phyloP scores from a whole-genome alignment of 768 basidiomycete species.

The Bullera alba region DNA sequence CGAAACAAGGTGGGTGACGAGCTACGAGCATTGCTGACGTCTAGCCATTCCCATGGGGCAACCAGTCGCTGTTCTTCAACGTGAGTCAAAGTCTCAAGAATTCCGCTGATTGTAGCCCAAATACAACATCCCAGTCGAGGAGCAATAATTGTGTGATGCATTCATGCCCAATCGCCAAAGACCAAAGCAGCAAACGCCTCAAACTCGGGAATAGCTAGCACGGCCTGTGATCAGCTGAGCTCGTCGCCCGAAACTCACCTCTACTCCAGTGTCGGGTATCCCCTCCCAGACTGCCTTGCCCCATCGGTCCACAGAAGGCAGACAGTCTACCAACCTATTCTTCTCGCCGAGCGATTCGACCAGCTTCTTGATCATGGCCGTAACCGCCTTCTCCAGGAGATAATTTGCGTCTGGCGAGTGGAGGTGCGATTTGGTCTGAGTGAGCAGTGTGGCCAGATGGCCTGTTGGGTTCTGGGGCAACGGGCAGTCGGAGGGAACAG shows the following conservation, averaged over 20 bases:
- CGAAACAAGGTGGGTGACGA: constrained; percentile 39
- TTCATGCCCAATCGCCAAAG: constrained; percentile 45
- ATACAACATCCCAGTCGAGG: constrained; percentile 40
- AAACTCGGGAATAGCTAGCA: constrained; percentile 28
- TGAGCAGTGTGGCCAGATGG: constrained; percentile 59
- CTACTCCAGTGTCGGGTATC: constrained; percentile 38
- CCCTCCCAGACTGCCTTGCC: constrained; percentile 48
- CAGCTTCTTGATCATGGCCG: constrained; percentile 60
- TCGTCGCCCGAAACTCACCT: constrained; percentile 19
- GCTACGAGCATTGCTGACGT: neutral
- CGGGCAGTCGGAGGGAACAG: constrained; percentile 14
- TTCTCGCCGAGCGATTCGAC: constrained; percentile 56
- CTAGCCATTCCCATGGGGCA: constrained; percentile 33
- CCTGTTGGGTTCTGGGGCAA: constrained; percentile 41
- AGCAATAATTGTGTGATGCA: too few relatives aligned
- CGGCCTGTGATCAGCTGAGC: constrained; percentile 8
- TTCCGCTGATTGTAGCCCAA: constrained; percentile 24
- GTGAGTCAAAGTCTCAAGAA: constrained; percentile 19
- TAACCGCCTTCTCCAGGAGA: constrained; percentile 67
- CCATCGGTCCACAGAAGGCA: constrained; percentile 77
- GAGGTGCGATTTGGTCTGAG: constrained; percentile 61
- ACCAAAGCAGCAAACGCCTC: constrained; percentile 40
- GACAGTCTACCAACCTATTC: constrained; percentile 66
- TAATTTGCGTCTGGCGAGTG: constrained; percentile 62
- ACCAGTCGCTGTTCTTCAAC: constrained; percentile 45